A percentile compares a stretch with the other conserved stretches of the same genome.
These are phyloP conservation scores for Chiua virens DNA, from an alignment of 768 basidiomycete genomes.

Conservation along the genomic window DNA sequence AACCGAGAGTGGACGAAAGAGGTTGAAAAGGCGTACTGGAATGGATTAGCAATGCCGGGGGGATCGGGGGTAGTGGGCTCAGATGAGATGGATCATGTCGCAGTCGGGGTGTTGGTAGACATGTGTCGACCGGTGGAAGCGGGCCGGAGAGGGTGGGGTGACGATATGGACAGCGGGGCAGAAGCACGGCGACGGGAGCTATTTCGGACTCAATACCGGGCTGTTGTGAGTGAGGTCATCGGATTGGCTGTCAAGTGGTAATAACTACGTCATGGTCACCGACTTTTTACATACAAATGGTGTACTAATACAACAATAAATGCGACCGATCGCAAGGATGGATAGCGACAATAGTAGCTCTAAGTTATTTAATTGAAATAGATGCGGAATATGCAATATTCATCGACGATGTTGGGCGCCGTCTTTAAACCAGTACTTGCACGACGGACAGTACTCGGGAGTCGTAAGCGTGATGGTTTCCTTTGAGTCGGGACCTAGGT, in stretches of 20 bases:
- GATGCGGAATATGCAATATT: slow-evolving; percentile 12
- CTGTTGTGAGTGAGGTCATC: slow-evolving; percentile 82
- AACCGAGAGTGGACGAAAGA: slow-evolving; percentile 78
- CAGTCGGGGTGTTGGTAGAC: slow-evolving; percentile 41
- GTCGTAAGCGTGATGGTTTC: slow-evolving; percentile 58
- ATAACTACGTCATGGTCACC: slow-evolving; percentile 20
- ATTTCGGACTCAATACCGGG: slow-evolving; percentile 80
- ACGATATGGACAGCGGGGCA: slow-evolving; percentile 41
- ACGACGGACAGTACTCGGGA: slow-evolving; percentile 54
- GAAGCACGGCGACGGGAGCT: slow-evolving; percentile 44
- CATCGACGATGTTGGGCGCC: slow-evolving; percentile 41
- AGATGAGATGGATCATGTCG: slow-evolving; percentile 34
- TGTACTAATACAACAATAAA: slow-evolving; percentile 20
- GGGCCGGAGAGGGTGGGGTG: slow-evolving; percentile 35
- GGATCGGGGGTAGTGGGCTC: slow-evolving; percentile 34
- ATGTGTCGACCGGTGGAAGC: slow-evolving; percentile 35
- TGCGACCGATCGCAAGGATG: slow-evolving; percentile 5
- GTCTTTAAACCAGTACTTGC: slow-evolving; percentile 58
- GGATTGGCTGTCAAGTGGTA: slow-evolving; percentile 78
- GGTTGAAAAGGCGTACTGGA: slow-evolving; percentile 87
- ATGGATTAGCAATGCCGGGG: slow-evolving; percentile 45
- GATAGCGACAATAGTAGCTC: slow-evolving; percentile 25
- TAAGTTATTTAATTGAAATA: slow-evolving; percentile 30
- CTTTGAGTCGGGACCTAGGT: slow-evolving; percentile 65
- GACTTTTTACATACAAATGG: slow-evolving; percentile 7